Evolutionary conservation across 1,284 basidiomycete genomes (phyloP), one percentile per base, ranked within the genome.

Genomic region (Neonothopanus nambi): DNA sequence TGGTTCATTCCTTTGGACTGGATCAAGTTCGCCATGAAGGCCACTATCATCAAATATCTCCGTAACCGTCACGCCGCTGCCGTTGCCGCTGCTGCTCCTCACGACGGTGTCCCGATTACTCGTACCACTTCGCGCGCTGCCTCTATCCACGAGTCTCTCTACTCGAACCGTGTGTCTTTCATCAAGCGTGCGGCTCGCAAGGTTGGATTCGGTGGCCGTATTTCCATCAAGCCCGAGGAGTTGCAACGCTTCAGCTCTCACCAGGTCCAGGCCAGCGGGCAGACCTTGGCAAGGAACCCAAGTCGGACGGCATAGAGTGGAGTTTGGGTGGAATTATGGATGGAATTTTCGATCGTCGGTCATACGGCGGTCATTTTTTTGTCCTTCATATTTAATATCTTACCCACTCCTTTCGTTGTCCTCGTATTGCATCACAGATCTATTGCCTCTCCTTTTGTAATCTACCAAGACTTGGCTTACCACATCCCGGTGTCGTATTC

Each of bases 11-110:
- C 95, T 58, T 85, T 98, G 55, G 95, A 98, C 75, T 83, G 86
- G 70, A 89, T 98, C 84, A 98, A 98, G 82, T 97, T 97, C 70
- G 87, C 79, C 51, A 95, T 97, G 90, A 94, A 95, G 79, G 89
- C 85, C 21, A 94, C 92, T 42, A 75, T 94, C 70, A 95, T 98
- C 80, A 89, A 89, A 75, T 79, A 63, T 60, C 83, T 96, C 66
- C 89, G 90, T 58, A 70, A 79, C 51, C 88, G 91, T 57, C 84
- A 85, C 70, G 78, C 81, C 38, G 73, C 79, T 52, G 72, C 70
- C 57, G 72, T 69, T 28, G 69, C 72, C 54, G 74, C 70, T 36
- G 63, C 69, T 33, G 67, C 73, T 52, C 67, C 73, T 56, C 73
- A 75, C 39, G 73, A 74, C 38, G 91, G 89, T 59, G 76, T 93